phyloP scores from a whole-genome alignment of 345 rosid genomes.

The Aurinia saxatilis region DNA sequence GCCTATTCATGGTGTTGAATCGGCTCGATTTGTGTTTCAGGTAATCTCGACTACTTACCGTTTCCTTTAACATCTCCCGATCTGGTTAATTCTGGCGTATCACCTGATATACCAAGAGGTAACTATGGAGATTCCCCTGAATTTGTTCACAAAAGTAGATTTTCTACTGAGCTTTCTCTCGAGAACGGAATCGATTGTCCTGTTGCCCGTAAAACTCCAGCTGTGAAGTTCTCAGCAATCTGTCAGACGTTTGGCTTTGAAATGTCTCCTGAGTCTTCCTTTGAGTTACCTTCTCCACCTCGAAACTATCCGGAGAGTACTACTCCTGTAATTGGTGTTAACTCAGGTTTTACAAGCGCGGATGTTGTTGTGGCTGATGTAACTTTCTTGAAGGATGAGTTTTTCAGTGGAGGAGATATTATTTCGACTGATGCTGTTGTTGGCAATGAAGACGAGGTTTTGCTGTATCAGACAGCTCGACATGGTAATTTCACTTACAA shows the following conservation, averaged over 20 bases:
- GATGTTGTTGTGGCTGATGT: slow-evolving; percentile 28
- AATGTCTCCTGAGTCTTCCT: slow-evolving; percentile 72
- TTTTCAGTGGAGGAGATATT: slow-evolving; percentile 42
- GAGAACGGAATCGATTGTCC: slow-evolving; percentile 61
- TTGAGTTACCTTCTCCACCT: slow-evolving; percentile 54
- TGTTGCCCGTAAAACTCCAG: slow-evolving; percentile 27
- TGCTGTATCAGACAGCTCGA: slow-evolving; percentile 47
- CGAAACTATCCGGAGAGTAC: slow-evolving; percentile 4
- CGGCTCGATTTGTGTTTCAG: slow-evolving; percentile 30
- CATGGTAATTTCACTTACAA: slow-evolving; percentile 41
- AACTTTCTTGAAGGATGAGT: slow-evolving; percentile 32
- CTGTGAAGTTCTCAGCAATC: slow-evolving; percentile 61
- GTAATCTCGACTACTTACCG: slow-evolving; percentile 48
- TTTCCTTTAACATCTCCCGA: slow-evolving; percentile 67
- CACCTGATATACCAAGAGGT: slow-evolving; percentile 51
- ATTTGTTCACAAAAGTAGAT: slow-evolving; percentile 19
- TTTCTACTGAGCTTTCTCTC: slow-evolving; percentile 64
- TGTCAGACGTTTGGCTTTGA: slow-evolving; percentile 50
- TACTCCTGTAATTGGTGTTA: slow-evolving; percentile 31
- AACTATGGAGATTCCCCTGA: slow-evolving; percentile 43
- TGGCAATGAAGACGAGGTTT: slow-evolving; percentile 25
- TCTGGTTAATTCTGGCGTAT: slow-evolving; percentile 62
- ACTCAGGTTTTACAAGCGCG: slow-evolving; percentile 36
- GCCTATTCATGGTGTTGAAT: not conserved
- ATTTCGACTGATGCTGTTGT: slow-evolving; percentile 28